These are phyloP conservation scores for Fusarium sp. DNA, from an alignment of 2,329 filamentous ascomycete genomes.

Conservation along the genomic window DNA sequence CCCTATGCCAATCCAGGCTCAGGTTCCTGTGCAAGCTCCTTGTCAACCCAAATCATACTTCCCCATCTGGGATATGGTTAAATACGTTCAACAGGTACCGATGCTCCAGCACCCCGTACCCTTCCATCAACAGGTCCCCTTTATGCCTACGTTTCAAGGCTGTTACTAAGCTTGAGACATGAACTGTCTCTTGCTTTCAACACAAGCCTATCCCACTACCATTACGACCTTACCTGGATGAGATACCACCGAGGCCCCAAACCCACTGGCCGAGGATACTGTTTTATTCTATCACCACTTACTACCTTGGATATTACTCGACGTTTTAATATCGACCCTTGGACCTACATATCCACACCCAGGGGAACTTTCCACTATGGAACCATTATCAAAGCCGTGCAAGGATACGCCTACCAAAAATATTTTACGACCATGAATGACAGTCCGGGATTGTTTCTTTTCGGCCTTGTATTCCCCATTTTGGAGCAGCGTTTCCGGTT, in stretches of 20 bases:
- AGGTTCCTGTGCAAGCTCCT: slow-evolving; percentile 52
- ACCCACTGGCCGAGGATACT: slow-evolving; percentile 21
- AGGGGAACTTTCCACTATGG: slow-evolving; percentile 17
- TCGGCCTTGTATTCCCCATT: slow-evolving; percentile 36
- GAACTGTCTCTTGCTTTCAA: slow-evolving; percentile 6
- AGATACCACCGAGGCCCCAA: slow-evolving; percentile 25
- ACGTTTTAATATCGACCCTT: slow-evolving; percentile 41
- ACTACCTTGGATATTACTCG: slow-evolving; percentile 35
- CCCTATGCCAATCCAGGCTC: slow-evolving; percentile 48
- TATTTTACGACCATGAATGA: slow-evolving; percentile 45
- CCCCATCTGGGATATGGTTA: slow-evolving; percentile 64
- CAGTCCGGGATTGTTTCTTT: slow-evolving; percentile 40
- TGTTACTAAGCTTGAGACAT: slow-evolving; percentile 54
- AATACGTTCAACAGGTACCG: slow-evolving; percentile 62
- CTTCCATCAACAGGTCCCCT: slow-evolving; percentile 64
- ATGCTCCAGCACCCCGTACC: slow-evolving; percentile 61
- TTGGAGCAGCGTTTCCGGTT: slow-evolving; percentile 24
- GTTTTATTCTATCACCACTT: slow-evolving; percentile 34
- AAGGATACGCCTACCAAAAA: slow-evolving; percentile 41
- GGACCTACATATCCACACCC: slow-evolving; percentile 11
- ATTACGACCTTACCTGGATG: slow-evolving; percentile 37
- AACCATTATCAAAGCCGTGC: slow-evolving; percentile 32
- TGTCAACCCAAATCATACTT: slow-evolving; percentile 62
- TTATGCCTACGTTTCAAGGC: slow-evolving; percentile 64
- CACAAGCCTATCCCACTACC: slow-evolving; percentile 2